Conservation (phyloP, 2,329 filamentous ascomycete genomes). For the Epichloe baconii region DNA sequence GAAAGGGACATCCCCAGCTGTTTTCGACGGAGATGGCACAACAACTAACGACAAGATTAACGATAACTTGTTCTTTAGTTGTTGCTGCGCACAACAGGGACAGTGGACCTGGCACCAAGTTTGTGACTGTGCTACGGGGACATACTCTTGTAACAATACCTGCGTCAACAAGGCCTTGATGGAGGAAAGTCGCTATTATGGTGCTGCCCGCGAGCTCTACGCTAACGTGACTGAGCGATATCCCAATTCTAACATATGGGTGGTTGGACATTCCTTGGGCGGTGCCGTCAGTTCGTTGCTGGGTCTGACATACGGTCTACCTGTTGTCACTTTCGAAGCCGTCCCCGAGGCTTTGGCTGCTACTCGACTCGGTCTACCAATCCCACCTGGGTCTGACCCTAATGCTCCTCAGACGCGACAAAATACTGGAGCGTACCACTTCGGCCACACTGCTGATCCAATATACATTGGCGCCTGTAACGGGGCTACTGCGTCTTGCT, state of each 20-base stretch:
- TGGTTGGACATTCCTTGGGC: conserved; percentile 84
- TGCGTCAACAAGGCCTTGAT: conserved; percentile 65
- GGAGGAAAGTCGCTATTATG: conserved; percentile 84
- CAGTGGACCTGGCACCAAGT: conserved; percentile 84
- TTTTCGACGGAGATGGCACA: conserved; percentile 94
- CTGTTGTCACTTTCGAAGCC: conserved; percentile 85
- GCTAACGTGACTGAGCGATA: conserved; percentile 86
- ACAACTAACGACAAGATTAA: conserved; percentile 97
- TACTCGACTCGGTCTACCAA: conserved; percentile 69
- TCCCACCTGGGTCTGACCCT: conserved; percentile 66
- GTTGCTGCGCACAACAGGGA: conserved; percentile 89
- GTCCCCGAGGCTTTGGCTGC: conserved; percentile 84
- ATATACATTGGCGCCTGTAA: conserved; percentile 92
- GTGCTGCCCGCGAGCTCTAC: conserved; percentile 77
- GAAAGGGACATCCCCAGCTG: conserved; percentile 79
- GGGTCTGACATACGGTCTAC: conserved; percentile 79
- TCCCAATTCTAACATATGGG: conserved; percentile 72
- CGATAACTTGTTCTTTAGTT: conserved; percentile 96
- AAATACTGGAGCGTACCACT: conserved; percentile 72
- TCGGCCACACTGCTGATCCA: conserved; percentile 91
- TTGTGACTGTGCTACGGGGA: conserved; percentile 79
- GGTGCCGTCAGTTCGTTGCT: conserved; percentile 81
- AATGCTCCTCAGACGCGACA: conserved; percentile 55
- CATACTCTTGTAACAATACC: conserved; percentile 85
- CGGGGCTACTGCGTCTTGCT: conserved; percentile 76